phyloP scores from a whole-genome alignment of 176 grass and related monocot species.

The Puccinellia tenuiflora region DNA sequence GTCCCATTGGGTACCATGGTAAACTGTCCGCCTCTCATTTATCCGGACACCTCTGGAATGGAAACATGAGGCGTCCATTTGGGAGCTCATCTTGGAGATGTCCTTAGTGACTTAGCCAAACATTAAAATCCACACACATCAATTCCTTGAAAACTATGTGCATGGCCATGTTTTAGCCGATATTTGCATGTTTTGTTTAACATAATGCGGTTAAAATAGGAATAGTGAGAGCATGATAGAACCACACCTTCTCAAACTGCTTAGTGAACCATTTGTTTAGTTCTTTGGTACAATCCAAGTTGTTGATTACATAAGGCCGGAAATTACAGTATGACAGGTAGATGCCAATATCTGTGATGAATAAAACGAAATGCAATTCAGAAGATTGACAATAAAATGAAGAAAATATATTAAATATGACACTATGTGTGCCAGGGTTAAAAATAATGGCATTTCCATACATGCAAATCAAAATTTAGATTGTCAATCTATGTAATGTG shows the following conservation, averaged over 20 bases:
- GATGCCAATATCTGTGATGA: conserved; percentile 36
- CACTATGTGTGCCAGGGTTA: too few relatives aligned
- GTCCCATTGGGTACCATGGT: too few relatives aligned
- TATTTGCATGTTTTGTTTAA: conserved; percentile 3
- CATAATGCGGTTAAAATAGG: conserved; percentile 9
- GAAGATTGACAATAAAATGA: background rate
- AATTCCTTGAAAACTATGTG: background rate
- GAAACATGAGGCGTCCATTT: too few relatives aligned
- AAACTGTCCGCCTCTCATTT: too few relatives aligned
- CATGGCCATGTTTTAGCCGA: background rate
- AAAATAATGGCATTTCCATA: background rate
- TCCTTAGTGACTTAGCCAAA: background rate
- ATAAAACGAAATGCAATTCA: conserved; percentile 20
- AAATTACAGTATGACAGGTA: conserved; percentile 42
- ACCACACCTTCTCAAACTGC: conserved; percentile 48
- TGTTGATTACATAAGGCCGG: conserved; percentile 26
- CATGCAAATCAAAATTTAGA: conserved; percentile 10
- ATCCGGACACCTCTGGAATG: too few relatives aligned
- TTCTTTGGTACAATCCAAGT: conserved; percentile 33
- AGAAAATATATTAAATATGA: background rate
- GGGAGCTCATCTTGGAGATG: too few relatives aligned
- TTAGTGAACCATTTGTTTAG: conserved; percentile 42
- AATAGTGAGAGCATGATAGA: background rate
- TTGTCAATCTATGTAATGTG: conserved; percentile 2
- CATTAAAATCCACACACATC: background rate